Percentiles rank a stretch among this genome's conserved stretches.
These are phyloP conservation scores for Nakaseomyces delphensis DNA, from an alignment of 1,139 yeast species.

Conservation along the genomic window DNA sequence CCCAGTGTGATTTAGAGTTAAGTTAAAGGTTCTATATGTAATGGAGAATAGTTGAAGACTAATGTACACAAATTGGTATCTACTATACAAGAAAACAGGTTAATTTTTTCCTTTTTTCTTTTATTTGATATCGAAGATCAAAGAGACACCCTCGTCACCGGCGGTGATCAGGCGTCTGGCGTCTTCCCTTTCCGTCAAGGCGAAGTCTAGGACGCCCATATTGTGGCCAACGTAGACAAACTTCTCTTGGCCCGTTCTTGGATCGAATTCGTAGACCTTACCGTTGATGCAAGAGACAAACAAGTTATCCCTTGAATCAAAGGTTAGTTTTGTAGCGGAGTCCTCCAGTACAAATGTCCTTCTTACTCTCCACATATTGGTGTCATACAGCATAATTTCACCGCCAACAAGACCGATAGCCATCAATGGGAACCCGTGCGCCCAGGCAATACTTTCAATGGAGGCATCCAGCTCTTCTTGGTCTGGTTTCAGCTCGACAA, in stretches of 20 bases:
- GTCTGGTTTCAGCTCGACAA: slow-evolving; percentile 54
- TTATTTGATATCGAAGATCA: slow-evolving; percentile 47
- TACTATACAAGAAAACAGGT: no score
- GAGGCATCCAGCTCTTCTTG: slow-evolving; percentile 66
- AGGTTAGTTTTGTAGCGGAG: slow-evolving; percentile 73
- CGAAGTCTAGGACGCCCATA: slow-evolving; percentile 86
- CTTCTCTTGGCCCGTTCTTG: slow-evolving; percentile 73
- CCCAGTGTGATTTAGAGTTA: no score
- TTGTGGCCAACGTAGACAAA: slow-evolving; percentile 86
- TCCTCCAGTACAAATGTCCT: slow-evolving; percentile 61
- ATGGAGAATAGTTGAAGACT: background rate
- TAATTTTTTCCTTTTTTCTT: background rate
- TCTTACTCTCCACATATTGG: slow-evolving; percentile 80
- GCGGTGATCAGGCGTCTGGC: slow-evolving; percentile 67
- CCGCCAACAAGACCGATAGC: slow-evolving; percentile 92
- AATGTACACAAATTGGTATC: background rate
- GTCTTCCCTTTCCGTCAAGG: slow-evolving; percentile 36
- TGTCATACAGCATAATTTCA: slow-evolving; percentile 69
- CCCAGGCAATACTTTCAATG: slow-evolving; percentile 83
- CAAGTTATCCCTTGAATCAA: slow-evolving; percentile 44
- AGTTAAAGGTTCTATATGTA: background rate
- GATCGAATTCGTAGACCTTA: slow-evolving; percentile 77
- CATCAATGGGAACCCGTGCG: slow-evolving; percentile 51
- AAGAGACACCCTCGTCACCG: slow-evolving; percentile 95
- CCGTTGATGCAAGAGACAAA: slow-evolving; percentile 81